Base-by-base conservation (phyloP, 2,329 filamentous ascomycete genomes). In the Fusarium brachygibbosum region DNA sequence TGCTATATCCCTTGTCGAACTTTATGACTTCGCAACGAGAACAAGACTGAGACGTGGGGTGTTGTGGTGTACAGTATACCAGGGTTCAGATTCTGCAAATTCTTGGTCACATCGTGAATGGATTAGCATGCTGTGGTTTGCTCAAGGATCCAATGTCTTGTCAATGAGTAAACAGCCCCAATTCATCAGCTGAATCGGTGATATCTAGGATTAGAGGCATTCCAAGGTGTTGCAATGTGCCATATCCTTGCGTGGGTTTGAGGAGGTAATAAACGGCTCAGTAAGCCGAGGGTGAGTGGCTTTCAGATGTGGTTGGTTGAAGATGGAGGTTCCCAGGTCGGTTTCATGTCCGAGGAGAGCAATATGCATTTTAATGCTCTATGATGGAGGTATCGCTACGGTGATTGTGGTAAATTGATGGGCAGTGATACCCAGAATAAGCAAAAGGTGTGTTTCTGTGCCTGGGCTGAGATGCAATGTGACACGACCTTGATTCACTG, bases 81-180 rank as follows among this genome's bases (percentile, higher is more conserved):
- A 58, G 65, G 62, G 71, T 74, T 66, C 69, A 23, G 65, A 71
- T 69, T 75, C 70, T 58, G 67, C 53, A 68, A 71, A 69, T 53
- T 60, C 66, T 70, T 66, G 63, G 68, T 75, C 73, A 75, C 70
- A 70, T 62, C 64, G 60, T 37, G 55, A 63, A 62, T 57, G 62
- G 65, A 44, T 64, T 69, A 66, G 70, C 37, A 45, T 50, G 46
- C 56, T 68, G 62, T 60, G 29, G 52, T 53, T 70, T 61, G 52
- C 53, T 58, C 58, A 56, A 61, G 69, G 58, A 6, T n/a, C n/a
- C n/a, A n/a, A 44, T 60, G 51, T 55, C 53, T 40, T 63, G 61
- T 63, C 42, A 52, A 53, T 57, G 29, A 34, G 37, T 45, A 57
- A 68, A 37, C 55, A 62, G 56, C 66, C 68, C 44, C 48, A 45